Conservation (phyloP, 2,329 filamentous ascomycete species). For the Pleomassaria siparia region DNA sequence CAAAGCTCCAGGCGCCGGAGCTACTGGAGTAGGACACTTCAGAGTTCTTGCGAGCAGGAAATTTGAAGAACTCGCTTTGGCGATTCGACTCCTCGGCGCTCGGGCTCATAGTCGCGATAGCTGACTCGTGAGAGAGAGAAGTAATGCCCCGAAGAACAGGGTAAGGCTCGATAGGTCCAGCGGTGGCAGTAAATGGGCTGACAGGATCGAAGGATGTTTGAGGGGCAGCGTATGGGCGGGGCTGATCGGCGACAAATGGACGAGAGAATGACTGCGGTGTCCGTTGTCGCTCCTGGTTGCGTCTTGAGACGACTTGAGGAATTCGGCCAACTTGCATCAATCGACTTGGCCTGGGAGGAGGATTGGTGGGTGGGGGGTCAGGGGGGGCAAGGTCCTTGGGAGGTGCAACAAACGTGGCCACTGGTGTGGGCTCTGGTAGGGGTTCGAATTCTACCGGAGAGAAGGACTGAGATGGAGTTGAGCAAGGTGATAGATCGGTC, state of each 20-base stretch:
- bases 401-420: not conserved
- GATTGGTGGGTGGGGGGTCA: conserved; percentile 25
- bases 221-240: conserved; percentile 36
- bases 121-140: conserved; percentile 40
- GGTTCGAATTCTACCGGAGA: conserved; percentile 12
- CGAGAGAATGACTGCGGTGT: conserved; percentile 82
- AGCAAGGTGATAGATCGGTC: conserved; percentile 36
- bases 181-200: conserved; percentile 27
- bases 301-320: conserved; percentile 73
- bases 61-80: conserved; percentile 69
- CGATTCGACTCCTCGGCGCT: conserved; percentile 28
- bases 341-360: conserved; percentile 59
- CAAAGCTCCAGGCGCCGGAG: conserved; percentile 62
- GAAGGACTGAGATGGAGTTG: conserved; percentile 26
- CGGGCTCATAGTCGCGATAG: conserved; percentile 39
- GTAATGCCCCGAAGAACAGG: conserved; percentile 37
- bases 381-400: conserved; percentile 22
- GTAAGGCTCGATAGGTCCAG: conserved; percentile 36
- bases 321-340: conserved; percentile 83
- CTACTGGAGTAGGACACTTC: conserved; percentile 66
- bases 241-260: conserved; percentile 63
- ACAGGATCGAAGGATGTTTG: conserved; percentile 38
- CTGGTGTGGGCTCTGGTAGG: conserved; percentile 1
- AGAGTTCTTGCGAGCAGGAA: conserved; percentile 75
- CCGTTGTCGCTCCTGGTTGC: conserved; percentile 63